These are phyloP conservation scores for Babesia sp. DNA, from an alignment of 169 alveolate genomes.

Conservation along the genomic window DNA sequence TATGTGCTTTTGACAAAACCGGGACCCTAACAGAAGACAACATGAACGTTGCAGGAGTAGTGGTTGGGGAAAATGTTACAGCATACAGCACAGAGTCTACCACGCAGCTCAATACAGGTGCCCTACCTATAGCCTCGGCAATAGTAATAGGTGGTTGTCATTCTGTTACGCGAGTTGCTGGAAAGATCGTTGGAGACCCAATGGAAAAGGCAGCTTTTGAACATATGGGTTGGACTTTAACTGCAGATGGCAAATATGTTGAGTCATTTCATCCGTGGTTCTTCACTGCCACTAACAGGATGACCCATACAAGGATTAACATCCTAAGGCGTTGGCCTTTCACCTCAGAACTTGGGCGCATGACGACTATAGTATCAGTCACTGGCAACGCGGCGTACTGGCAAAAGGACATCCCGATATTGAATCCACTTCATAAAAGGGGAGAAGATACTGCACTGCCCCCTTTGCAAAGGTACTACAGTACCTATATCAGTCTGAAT, in stretches of 20 bases:
- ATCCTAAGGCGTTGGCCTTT: constrained; percentile 83
- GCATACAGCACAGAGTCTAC: constrained; percentile 12
- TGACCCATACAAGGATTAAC: constrained; percentile 15
- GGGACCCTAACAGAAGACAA: constrained; percentile 96
- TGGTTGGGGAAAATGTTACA: constrained; percentile 30
- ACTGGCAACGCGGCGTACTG: constrained; percentile 40
- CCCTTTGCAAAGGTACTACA: neutral
- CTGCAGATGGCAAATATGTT: constrained; percentile 28
- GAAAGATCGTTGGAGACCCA: constrained; percentile 93
- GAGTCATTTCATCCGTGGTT: constrained; percentile 30
- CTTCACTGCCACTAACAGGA: neutral
- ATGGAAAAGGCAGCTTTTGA: constrained; percentile 90
- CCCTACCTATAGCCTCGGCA: constrained; percentile 79
- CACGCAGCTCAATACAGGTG: constrained; percentile 21
- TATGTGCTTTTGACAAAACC: constrained; percentile 96
- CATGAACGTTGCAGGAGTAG: constrained; percentile 82
- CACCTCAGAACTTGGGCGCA: constrained; percentile 85
- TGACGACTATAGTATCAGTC: constrained; percentile 63
- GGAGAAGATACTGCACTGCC: neutral
- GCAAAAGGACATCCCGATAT: neutral
- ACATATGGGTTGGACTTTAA: constrained; percentile 59
- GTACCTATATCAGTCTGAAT: neutral
- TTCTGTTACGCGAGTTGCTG: constrained; percentile 85
- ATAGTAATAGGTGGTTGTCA: constrained; percentile 93
- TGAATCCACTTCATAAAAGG: neutral